Percentiles rank a stretch among this genome's conserved stretches.
Conservation (phyloP, 805 yeast genomes). For the Wickerhamiella brachini region DNA sequence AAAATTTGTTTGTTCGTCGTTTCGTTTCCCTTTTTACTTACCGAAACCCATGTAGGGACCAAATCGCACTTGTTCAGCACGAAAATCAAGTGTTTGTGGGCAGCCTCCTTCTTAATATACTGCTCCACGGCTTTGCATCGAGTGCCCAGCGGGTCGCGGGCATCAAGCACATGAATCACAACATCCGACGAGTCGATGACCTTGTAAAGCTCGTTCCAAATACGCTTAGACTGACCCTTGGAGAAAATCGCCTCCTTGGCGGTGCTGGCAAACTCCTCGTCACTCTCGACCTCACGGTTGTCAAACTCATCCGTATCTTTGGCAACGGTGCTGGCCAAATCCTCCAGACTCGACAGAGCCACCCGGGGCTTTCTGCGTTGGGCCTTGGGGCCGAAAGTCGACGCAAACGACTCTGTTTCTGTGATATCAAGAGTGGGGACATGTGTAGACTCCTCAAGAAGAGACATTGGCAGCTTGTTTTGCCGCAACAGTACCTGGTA, state of each 20-base stretch:
- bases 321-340: slow-evolving; percentile 47
- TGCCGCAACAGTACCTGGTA: slow-evolving; percentile 79
- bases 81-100: slow-evolving; percentile 90
- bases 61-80: slow-evolving; percentile 95
- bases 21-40: slow-evolving; percentile 38
- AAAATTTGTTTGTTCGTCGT: not conserved
- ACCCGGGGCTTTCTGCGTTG: slow-evolving; percentile 84
- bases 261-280: slow-evolving; percentile 76
- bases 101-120: slow-evolving; percentile 82
- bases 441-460: slow-evolving; percentile 67
- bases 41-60: slow-evolving; percentile 99
- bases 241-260: slow-evolving; percentile 93
- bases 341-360: slow-evolving; percentile 66
- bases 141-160: slow-evolving; percentile 95
- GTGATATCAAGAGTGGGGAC: slow-evolving; percentile 68
- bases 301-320: slow-evolving; percentile 55
- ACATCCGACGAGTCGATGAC: slow-evolving; percentile 97
- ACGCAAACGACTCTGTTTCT: slow-evolving; percentile 73
- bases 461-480: slow-evolving; percentile 90
- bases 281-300: slow-evolving; percentile 43
- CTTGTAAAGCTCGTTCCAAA: slow-evolving; percentile 95
- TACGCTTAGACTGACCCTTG: slow-evolving; percentile 96
- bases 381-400: slow-evolving; percentile 87
- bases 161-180: slow-evolving; percentile 90
- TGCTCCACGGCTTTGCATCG: slow-evolving; percentile 89